Percentiles rank a stretch among this genome's conserved stretches.
Conservation (phyloP, 2,329 filamentous ascomycete species). For the Trichophyton rubrum region DNA sequence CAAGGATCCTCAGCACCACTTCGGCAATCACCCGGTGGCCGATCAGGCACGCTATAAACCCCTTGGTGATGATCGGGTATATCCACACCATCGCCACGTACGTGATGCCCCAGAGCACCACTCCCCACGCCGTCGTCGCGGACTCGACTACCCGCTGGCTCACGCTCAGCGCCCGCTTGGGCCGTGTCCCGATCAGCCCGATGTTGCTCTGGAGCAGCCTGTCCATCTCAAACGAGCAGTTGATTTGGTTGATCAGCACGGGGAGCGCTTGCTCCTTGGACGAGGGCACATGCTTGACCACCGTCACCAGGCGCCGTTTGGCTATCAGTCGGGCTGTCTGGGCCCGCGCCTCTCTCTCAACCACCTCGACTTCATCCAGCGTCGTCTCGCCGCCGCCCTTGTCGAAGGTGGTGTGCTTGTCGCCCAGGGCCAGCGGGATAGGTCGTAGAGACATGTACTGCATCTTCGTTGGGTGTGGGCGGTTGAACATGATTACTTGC, state of each 20-base stretch:
- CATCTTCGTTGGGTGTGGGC: slow-evolving; percentile 76
- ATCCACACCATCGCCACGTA: slow-evolving; percentile 61
- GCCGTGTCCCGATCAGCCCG: slow-evolving; percentile 65
- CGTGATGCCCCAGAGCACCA: slow-evolving; percentile 55
- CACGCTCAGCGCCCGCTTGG: slow-evolving; percentile 77
- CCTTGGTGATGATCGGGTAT: slow-evolving; percentile 59
- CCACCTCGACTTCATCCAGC: slow-evolving; percentile 52
- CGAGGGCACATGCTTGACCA: slow-evolving; percentile 62
- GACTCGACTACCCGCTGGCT: slow-evolving; percentile 91
- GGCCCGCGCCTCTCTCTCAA: slow-evolving; percentile 56
- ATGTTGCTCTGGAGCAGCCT: slow-evolving; percentile 79
- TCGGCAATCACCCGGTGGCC: slow-evolving; percentile 72
- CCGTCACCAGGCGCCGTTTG: slow-evolving; percentile 79
- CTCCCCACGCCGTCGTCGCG: slow-evolving; percentile 71
- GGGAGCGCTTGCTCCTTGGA: slow-evolving; percentile 71
- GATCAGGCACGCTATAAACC: slow-evolving; percentile 68
- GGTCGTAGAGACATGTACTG: slow-evolving; percentile 89
- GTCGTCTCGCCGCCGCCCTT: slow-evolving; percentile 18
- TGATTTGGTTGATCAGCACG: slow-evolving; percentile 81
- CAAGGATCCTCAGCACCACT: slow-evolving; percentile 61
- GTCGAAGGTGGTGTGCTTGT: slow-evolving; percentile 44
- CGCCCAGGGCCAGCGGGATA: slow-evolving; percentile 72
- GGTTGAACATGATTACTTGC: slow-evolving; percentile 79
- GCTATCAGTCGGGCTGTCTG: slow-evolving; percentile 58
- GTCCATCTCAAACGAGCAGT: slow-evolving; percentile 87